Evolutionary conservation across 2,329 filamentous ascomycete genomes (phyloP), one percentile per base, ranked within the genome.

Genomic region (Lasiodiplodia sp.): DNA sequence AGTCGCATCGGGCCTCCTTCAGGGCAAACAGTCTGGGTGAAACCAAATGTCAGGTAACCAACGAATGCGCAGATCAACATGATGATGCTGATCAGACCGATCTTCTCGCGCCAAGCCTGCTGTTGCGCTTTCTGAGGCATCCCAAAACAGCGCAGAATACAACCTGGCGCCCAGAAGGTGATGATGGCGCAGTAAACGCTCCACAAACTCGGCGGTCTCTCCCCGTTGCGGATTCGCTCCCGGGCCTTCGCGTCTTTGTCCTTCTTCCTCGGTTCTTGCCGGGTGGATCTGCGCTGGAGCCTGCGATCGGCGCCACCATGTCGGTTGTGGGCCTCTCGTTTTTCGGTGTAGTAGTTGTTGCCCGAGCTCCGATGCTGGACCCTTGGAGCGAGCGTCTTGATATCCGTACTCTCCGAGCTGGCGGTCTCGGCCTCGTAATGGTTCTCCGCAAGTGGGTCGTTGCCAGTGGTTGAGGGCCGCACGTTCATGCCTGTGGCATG

Each of bases 91-190:
- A 97, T 92, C 69, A 99, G 83, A 2, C 96, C 96, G 85, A 99
- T 96, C 86, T 99, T 99, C 79, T 99, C 96, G 72, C 96, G 89
- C 96, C 96, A 99, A 2, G 96, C 96, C 75, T 93, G 88, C 77
- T 94, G 91, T 79, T 98, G 93, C 18, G 91, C 93, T 79, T 92
- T 96, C 56, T 92, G 87, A 8, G 90, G 89, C 85, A 92, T 96
- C 49, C 94, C 94, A 75, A 94, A 96, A 80, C 93, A 97, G 72
- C 87, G 88, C 67, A 99, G 84, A 34, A 97, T 81, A 70, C 95
- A 92, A 77, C 94, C 91, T 0, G 96, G 96, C 69, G 89, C 92
- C 94, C 96, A 98, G 76, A 98, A 97, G 0, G 96, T 99, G 72
- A 99, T 83, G 71, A 97, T 88, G 58, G 92, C 91, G 80, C 96